These are phyloP conservation scores for Potentilla sterilis DNA, from an alignment of 306 rosid genomes.

Conservation along the genomic window DNA sequence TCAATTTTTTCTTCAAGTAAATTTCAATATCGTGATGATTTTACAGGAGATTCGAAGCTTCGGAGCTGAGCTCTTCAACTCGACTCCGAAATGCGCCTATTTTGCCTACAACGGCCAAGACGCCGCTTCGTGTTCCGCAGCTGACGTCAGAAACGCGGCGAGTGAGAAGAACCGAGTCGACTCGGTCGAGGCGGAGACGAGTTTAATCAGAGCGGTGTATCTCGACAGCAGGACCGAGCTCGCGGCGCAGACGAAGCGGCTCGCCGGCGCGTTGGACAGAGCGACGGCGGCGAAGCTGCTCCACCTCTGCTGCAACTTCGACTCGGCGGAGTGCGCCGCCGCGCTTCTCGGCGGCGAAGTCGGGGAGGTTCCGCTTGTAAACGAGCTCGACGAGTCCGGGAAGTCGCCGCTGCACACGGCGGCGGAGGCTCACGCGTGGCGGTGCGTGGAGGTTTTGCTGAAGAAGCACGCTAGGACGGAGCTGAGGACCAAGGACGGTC, in stretches of 20 bases:
- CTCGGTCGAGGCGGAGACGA: conserved; percentile 12
- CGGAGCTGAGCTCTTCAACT: conserved; percentile 21
- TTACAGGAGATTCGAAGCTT: conserved; percentile 18
- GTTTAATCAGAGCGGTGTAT: conserved; percentile 19
- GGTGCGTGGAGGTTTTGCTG: conserved; percentile 42
- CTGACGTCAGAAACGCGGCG: not conserved
- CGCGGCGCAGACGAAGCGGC: conserved; percentile 12
- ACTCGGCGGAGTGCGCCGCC: conserved; percentile 36
- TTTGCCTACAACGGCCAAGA: not conserved
- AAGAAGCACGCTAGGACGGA: conserved; percentile 40
- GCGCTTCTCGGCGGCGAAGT: conserved; percentile 36
- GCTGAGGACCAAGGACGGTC: conserved; percentile 37
- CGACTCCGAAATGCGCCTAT: conserved; percentile 12
- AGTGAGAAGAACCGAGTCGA: not conserved
- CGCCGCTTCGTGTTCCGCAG: not conserved
- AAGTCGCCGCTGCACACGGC: conserved; percentile 38
- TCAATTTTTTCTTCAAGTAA: not conserved
- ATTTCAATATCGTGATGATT: not conserved
- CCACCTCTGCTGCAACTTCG: conserved; percentile 40
- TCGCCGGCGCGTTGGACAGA: conserved; percentile 22
- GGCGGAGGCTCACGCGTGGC: conserved; percentile 35
- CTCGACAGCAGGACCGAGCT: conserved; percentile 29
- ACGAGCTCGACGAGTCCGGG: conserved; percentile 33
- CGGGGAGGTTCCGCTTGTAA: conserved; percentile 30
- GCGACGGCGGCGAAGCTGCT: conserved; percentile 32